phyloP scores from a whole-genome alignment of 140 eudicot species.

The Senecio squalidus region DNA sequence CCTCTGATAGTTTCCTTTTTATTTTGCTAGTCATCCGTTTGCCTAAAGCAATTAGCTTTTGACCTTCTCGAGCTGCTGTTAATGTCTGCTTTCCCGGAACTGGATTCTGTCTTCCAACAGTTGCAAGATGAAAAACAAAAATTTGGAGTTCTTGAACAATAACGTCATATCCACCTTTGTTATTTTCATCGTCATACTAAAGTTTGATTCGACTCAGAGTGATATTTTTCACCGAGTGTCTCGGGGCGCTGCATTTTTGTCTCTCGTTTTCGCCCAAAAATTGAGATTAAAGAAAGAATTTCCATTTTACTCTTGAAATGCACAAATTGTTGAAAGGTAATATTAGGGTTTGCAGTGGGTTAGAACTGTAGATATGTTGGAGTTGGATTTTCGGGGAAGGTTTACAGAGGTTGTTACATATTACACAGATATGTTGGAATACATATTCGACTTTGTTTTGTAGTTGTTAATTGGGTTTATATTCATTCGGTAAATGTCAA shows the following conservation, averaged over 20 bases:
- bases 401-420: slow-evolving; percentile 19
- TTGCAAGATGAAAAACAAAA: slow-evolving; percentile 67
- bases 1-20: not conserved
- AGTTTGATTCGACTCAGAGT: slow-evolving; percentile 14
- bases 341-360: slow-evolving; percentile 20
- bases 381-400: slow-evolving; percentile 4
- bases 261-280: slow-evolving; percentile 16
- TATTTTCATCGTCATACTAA: not conserved
- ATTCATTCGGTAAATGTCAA: no score
- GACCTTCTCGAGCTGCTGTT: slow-evolving; percentile 81
- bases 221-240: slow-evolving; percentile 19
- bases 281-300: not conserved
- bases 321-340: slow-evolving; percentile 5
- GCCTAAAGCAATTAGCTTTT: slow-evolving; percentile 67
- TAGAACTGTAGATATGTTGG: slow-evolving; percentile 30
- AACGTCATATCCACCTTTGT: not conserved
- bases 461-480: no score
- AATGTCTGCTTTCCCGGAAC: slow-evolving; percentile 76
- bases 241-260: slow-evolving; percentile 17
- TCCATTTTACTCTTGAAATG: not conserved
- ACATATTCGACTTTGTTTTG: slow-evolving; percentile 15
- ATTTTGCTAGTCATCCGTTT: slow-evolving; percentile 71
- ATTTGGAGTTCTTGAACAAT: slow-evolving; percentile 60
- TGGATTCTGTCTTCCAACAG: slow-evolving; percentile 58
- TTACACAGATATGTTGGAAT: slow-evolving; percentile 19